Base-by-base conservation (phyloP, 2,329 filamentous ascomycete species). In the Sporothrix inflata region DNA sequence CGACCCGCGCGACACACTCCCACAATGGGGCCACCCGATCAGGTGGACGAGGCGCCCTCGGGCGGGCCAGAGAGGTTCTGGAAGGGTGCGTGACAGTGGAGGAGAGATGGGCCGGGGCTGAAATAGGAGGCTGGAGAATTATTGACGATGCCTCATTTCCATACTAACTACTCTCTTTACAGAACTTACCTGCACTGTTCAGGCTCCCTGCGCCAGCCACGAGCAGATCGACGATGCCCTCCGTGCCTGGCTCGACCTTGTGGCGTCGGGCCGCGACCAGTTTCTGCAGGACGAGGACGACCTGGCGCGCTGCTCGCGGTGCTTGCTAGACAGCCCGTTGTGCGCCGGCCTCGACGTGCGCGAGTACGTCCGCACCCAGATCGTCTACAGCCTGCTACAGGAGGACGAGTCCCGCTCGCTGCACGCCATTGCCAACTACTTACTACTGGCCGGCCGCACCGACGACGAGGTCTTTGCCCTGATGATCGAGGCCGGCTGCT, bases 291-390 rank as follows among this genome's bases (percentile, higher is more conserved):
- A 89, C 76, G 92, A 97, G 76, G 90, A 94, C 78, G 93, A 97
- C 78, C 86, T 97, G 72, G 90, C 90, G 30, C 89, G 86, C 77
- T 98, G 94, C 83, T 91, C 92, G 73, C 92, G 93, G 80, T 89
- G 89, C 80, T 87, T 99, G 49, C 85, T 97, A 72, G 86, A 91
- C 69, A 94, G 94, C 79, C 83, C 84, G 21, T 84, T 98, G 60
- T 99, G 97, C 81, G 82, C 83, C 34, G 82, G 86, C 16, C 91
- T 98, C 80, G 49, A 40, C 24, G 65, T 66, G 2, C 88, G 89
- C 76, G 91, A 94, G 72, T 98, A 99, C 82, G 92, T 98, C 74
- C 92, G 95, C 75, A 92, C 89, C 60, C 96, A 98, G 83, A 94
- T 99, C 78, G 90, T 98, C 75, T 94, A 97, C 82, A 94, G 94